Base-by-base conservation (phyloP, 2,329 filamentous ascomycete species). In the Neobulgaria alba region DNA sequence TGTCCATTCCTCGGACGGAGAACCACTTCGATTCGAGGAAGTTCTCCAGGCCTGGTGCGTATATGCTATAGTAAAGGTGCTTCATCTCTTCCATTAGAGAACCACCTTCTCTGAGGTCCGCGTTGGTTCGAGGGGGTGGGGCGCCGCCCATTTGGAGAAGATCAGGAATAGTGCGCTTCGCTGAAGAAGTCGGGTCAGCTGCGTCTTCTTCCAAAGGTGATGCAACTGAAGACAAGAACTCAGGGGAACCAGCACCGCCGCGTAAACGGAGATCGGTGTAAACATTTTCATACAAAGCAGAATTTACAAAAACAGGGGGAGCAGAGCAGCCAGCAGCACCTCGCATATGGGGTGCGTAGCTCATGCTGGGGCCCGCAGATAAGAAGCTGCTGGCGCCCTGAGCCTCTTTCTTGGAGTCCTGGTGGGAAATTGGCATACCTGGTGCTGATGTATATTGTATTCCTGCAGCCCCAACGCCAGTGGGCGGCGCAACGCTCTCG, bases 1-100 rank as follows among this genome's bases (percentile, higher is more conserved):
- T 59, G 15, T 39, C 42, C 36, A 52, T 41, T 35, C 66, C 61
- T 40, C 63, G 63, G 26, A 70, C 67, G 45, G 68, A 75, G 64
- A 86, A 95, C 89, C 89, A 96, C 19, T 71, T 73, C 5, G 86
- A 85, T 61, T 95, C 89, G 47, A 93, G 74, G 47, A 92, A 81
- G 36, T 74, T 73, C 61, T 85, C 80, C 34, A 92, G 73, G 5
- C 79, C 82, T 1, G 73, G 74, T 3, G 80, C 82, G 60, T 92
- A 93, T 49, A 87, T 79, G 50, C 82, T 80, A 52, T 76, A 73
- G 62, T 85, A 93, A 12, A 90, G 66, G 46, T 74, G 74, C 48
- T 77, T 79, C 43, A 87, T 77, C 57, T 87, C 80, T 52, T 79
- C 75, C 36, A 85, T 55, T 16, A 62, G 64, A 23, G 69, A 68